Conservation (phyloP, 768 basidiomycete species). For the Psilocybe tampanensis region DNA sequence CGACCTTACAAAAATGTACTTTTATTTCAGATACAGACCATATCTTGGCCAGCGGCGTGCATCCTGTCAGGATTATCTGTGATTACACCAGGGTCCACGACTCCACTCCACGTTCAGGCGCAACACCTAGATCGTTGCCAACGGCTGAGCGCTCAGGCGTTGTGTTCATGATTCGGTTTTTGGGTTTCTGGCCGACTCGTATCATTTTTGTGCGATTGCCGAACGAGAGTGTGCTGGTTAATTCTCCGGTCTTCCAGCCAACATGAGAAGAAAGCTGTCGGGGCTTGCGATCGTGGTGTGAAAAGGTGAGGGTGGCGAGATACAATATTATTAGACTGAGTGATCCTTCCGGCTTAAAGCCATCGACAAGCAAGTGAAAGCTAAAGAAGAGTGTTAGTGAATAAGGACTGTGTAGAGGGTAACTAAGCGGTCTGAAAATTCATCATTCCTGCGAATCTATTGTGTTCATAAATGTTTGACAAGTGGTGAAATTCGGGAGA, state of each 20-base stretch:
- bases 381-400: constrained; percentile 1
- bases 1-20: background rate
- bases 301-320: background rate
- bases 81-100: background rate
- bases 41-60: background rate
- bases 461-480: constrained; percentile 21
- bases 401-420: background rate
- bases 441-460: constrained; percentile 19
- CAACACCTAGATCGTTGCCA: background rate
- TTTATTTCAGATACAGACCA: background rate
- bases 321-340: constrained; percentile 4
- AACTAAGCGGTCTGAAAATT: constrained; percentile 13
- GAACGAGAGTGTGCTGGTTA: constrained; percentile 15
- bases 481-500: constrained; percentile 18
- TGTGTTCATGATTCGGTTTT: constrained; percentile 2
- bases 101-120: background rate
- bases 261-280: constrained; percentile 16
- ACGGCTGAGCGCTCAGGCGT: background rate
- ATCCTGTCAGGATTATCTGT: background rate
- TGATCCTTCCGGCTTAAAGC: constrained; percentile 7
- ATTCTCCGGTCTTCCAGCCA: constrained; percentile 6
- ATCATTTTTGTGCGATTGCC: constrained; percentile 11
- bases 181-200: constrained; percentile 5
- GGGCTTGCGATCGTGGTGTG: constrained; percentile 1
- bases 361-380: constrained; percentile 1